phyloP scores from a whole-genome alignment of 164 flowering plant genomes.

The Buxus sempervirens region DNA sequence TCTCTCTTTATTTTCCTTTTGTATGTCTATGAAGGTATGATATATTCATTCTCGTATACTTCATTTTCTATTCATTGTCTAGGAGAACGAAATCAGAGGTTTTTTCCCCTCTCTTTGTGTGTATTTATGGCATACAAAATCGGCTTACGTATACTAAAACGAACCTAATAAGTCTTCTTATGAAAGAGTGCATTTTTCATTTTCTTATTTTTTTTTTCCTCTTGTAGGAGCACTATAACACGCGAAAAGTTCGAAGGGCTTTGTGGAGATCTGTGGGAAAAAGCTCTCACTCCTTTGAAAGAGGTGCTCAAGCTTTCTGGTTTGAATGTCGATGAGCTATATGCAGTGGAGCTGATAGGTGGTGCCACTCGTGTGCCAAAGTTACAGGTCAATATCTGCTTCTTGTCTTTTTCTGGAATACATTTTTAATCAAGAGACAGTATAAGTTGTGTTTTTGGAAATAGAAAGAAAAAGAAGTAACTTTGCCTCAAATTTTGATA shows the following conservation, averaged over 20 bases:
- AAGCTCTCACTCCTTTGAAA: constrained; percentile 72
- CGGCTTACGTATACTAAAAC: too few species aligned
- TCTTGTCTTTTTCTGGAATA: not conserved
- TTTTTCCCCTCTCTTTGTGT: too few species aligned
- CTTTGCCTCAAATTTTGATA: too few species aligned
- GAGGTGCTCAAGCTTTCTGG: constrained; percentile 74
- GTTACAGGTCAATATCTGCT: constrained; percentile 65
- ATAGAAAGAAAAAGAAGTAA: not conserved
- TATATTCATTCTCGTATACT: too few species aligned
- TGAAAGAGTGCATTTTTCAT: not conserved
- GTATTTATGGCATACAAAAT: not conserved
- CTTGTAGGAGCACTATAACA: constrained; percentile 75
- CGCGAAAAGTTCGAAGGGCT: constrained; percentile 97
- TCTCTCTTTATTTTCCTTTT: too few species aligned
- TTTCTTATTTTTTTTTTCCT: constrained; percentile 6
- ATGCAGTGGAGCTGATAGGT: constrained; percentile 94
- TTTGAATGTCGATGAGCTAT: constrained; percentile 59
- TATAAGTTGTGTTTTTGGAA: not conserved
- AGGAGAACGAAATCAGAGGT: too few species aligned
- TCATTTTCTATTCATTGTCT: too few species aligned
- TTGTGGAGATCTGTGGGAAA: constrained; percentile 91
- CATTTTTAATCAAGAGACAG: not conserved
- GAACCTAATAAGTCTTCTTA: not conserved
- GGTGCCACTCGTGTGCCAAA: constrained; percentile 98
- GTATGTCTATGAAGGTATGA: too few species aligned